Percentiles rank a stretch among this genome's conserved stretches.
Conservation (phyloP, 805 yeast species). For the Kazachstania viticola region DNA sequence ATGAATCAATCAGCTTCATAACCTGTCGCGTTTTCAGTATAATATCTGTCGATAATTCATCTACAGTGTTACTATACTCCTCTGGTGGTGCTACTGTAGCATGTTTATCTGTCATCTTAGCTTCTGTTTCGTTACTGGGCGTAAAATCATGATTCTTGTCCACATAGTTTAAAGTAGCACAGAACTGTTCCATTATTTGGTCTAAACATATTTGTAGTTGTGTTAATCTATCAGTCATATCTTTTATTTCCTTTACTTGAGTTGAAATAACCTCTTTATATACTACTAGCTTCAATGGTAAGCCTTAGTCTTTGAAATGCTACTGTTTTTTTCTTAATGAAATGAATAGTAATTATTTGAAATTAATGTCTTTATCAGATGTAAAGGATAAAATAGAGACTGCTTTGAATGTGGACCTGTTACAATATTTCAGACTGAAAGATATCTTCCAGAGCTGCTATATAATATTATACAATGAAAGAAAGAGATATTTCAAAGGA, state of each 20-base stretch:
- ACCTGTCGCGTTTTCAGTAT: conserved; percentile 81
- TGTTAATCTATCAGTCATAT: conserved; percentile 77
- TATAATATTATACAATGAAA: too few species aligned
- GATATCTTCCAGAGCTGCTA: too few species aligned
- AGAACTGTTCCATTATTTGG: conserved; percentile 64
- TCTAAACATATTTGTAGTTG: conserved; percentile 85
- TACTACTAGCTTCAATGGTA: background rate
- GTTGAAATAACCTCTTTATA: too few species aligned
- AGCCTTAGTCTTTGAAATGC: background rate
- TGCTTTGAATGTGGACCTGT: too few species aligned
- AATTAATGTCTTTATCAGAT: too few species aligned
- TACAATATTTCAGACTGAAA: too few species aligned
- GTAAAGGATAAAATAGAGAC: too few species aligned
- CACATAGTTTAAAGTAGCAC: conserved; percentile 66
- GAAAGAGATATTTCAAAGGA: background rate
- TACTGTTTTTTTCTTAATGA: background rate
- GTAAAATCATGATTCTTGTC: conserved; percentile 63
- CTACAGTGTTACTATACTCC: conserved; percentile 37
- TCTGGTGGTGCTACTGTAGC: conserved; percentile 44
- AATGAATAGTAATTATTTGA: too few species aligned
- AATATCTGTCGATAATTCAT: conserved; percentile 75
- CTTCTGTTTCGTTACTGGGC: conserved; percentile 35
- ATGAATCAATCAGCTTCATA: conserved; percentile 68
- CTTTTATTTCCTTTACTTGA: too few species aligned
- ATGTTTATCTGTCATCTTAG: conserved; percentile 48